These are phyloP conservation scores for Sphagnum magellanicum DNA, from an alignment of 228 moss, liverwort and hornwort species.

Conservation along the genomic window DNA sequence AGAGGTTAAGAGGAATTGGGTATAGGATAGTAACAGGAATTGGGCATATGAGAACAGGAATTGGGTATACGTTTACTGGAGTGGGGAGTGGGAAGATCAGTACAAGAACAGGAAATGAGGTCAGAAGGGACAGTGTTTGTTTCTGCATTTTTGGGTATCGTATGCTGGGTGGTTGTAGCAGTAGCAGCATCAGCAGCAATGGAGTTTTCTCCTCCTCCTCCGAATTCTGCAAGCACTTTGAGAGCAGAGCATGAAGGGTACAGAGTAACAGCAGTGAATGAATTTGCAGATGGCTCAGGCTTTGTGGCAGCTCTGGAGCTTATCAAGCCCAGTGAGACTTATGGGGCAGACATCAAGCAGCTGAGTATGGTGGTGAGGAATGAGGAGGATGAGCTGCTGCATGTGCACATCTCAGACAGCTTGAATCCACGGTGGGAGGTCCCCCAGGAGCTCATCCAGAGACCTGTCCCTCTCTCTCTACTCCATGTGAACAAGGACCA, in stretches of 20 bases:
- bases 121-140: too few species aligned
- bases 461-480: slow-evolving; percentile 20
- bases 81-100: too few species aligned
- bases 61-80: too few species aligned
- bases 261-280: slow-evolving; percentile 39
- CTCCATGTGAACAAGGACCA: slow-evolving; percentile 14
- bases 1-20: too few species aligned
- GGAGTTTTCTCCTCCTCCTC: too few species aligned
- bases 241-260: slow-evolving; percentile 11
- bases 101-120: too few species aligned
- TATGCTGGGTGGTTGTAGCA: too few species aligned
- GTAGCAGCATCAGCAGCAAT: too few species aligned
- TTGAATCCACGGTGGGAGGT: slow-evolving; percentile 69
- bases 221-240: too few species aligned
- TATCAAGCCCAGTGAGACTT: slow-evolving; percentile 28
- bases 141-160: too few species aligned
- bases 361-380: slow-evolving; percentile 68
- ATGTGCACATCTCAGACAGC: slow-evolving; percentile 65
- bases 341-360: slow-evolving; percentile 42
- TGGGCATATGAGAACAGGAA: too few species aligned
- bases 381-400: slow-evolving; percentile 61
- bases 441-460: slow-evolving; percentile 52
- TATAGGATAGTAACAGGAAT: too few species aligned
- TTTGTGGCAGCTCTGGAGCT: slow-evolving; percentile 55
- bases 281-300: slow-evolving; percentile 59